Evolutionary conservation across 139 green algal species (phyloP).

Genomic region (Diplosphaera chodatii): DNA sequence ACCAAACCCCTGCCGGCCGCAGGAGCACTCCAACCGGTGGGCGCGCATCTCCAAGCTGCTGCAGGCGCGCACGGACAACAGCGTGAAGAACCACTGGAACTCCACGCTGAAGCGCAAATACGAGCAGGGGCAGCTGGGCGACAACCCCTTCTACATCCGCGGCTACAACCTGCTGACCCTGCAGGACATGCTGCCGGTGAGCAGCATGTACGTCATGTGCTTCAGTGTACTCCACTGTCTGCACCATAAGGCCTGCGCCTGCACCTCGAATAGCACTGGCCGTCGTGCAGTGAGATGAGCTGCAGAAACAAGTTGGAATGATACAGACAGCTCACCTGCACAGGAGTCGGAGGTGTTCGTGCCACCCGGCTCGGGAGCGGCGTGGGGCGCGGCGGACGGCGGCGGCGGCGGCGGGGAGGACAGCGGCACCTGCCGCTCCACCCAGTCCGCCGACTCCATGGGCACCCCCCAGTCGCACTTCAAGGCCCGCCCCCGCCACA

Average conservation of each 20-base stretch:
- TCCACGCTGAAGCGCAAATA: conserved; percentile 57
- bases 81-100: conserved; percentile 82
- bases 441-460: background rate
- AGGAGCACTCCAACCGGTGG: conserved; percentile 31
- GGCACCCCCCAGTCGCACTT: background rate
- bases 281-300: no score
- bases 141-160: background rate
- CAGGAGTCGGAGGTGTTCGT: background rate
- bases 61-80: conserved; percentile 71
- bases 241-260: no score
- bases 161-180: background rate
- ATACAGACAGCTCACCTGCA: no score
- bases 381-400: no score
- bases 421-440: background rate
- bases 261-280: no score
- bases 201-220: no score
- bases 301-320: no score
- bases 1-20: no score
- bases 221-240: no score
- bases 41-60: conserved; percentile 72
- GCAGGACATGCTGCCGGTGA: background rate
- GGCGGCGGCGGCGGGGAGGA: background rate
- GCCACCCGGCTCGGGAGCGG: no score
- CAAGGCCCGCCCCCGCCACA: background rate
- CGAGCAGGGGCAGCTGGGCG: background rate